Evolutionary conservation across 2,329 filamentous ascomycete genomes (phyloP), one percentile per base, ranked within the genome.

Genomic region (Ceratocystis smalleyi): DNA sequence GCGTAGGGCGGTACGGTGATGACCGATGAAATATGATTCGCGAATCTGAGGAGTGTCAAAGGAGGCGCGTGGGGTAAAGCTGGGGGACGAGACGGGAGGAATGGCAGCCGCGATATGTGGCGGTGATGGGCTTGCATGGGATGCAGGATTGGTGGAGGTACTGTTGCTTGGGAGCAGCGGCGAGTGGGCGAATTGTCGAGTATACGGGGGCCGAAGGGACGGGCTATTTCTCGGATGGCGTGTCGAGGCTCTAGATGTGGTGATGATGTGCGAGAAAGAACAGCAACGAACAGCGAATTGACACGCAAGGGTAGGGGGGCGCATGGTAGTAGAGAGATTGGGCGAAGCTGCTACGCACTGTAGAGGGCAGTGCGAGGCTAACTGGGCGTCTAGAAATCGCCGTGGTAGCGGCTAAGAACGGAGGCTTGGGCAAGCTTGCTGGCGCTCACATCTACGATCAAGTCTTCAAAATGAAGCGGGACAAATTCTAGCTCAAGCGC

Each of bases 21-120:
- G 94, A 67, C 94, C 94, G 59, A 97, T 81, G 77, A 89, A 99
- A 77, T 97, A 99, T 66, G 92, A 94, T 68, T 89, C 85, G 47
- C 88, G 86, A 67, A 97, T 86, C 62, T 85, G 87, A 54, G 77
- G 71, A 64, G 92, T 86, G 54, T 85, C 77, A 74, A 95, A 97
- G 63, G 77, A 75, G 68, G 78, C 74, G 69, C 92, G 89, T 30
- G 94, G 89, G 51, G 86, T 74, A 75, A 97, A 95, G 70, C 73
- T 51, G 51, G 68, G 63, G 61, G 66, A 66, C 5, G 65, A 64
- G 12, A 68, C 72, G 43, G 67, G 64, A 17, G 62, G 62, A 57
- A 51, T 60, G 30, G 43, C 8, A 32, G 49, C n/a, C 22, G 54
- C n/a, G 22, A 55, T 30, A 5, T 24, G 22, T 30, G 51, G 8